Conservation (phyloP, 495 filamentous ascomycete species). For the Penicillium samsonianum region DNA sequence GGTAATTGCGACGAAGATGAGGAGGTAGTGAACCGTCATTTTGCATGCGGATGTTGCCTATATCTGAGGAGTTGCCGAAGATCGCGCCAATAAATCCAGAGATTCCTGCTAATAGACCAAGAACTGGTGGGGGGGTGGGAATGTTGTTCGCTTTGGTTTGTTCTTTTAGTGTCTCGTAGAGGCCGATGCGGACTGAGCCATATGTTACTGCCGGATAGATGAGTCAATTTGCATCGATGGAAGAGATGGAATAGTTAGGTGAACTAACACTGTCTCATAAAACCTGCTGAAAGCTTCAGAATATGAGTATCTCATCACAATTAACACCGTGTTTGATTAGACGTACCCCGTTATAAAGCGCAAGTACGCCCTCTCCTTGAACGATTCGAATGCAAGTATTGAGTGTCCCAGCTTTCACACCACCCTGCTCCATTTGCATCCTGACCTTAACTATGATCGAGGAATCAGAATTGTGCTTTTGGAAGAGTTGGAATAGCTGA, state of each 20-base stretch:
- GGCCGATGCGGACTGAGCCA: conserved; percentile 43
- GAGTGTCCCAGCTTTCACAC: conserved; percentile 32
- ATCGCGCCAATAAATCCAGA: conserved; percentile 82
- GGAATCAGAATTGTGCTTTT: neutral
- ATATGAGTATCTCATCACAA: neutral
- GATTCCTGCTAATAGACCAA: conserved; percentile 69
- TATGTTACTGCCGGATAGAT: conserved; percentile 35
- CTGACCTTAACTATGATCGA: conserved; percentile 37
- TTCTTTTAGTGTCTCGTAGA: conserved; percentile 72
- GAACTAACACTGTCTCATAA: conserved; percentile 29
- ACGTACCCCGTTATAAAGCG: conserved; percentile 42
- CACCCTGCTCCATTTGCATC: conserved; percentile 32
- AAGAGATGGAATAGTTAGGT: neutral
- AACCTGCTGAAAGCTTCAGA: conserved; percentile 27
- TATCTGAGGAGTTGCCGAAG: conserved; percentile 82
- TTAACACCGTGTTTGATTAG: neutral
- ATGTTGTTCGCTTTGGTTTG: conserved; percentile 49
- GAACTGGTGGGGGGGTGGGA: conserved; percentile 56
- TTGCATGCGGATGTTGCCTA: conserved; percentile 93
- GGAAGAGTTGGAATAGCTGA: neutral
- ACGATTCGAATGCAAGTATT: conserved; percentile 36
- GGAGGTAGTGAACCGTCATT: conserved; percentile 75
- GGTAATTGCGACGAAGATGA: conserved; percentile 72
- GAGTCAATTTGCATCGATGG: neutral
- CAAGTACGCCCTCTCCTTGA: conserved; percentile 28